Percentiles rank a stretch among this genome's conserved stretches.
These are phyloP conservation scores for Nannizzia gypsea DNA, from an alignment of 2,329 filamentous ascomycete species.

Conservation along the genomic window DNA sequence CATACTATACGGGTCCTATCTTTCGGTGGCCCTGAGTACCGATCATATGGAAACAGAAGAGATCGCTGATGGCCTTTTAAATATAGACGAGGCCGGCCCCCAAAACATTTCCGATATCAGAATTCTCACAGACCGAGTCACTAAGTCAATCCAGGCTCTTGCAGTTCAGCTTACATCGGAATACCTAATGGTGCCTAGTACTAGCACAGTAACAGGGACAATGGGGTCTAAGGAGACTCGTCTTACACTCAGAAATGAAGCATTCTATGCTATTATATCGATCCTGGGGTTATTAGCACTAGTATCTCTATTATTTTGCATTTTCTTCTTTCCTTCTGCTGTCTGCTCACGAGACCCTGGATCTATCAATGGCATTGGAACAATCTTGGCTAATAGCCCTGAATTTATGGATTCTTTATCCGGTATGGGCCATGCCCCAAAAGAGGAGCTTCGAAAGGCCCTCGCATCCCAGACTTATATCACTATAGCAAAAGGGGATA, in stretches of 20 bases:
- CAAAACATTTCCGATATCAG: not conserved
- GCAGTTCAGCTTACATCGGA: not conserved
- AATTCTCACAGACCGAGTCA: not conserved
- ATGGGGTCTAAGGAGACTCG: not conserved
- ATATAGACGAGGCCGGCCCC: not conserved
- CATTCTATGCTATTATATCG: not conserved
- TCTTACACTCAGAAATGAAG: not conserved
- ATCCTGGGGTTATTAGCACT: not conserved
- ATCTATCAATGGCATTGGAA: constrained; percentile 10
- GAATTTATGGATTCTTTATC: not conserved
- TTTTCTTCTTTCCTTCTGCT: constrained; percentile 7
- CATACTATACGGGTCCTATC: not conserved
- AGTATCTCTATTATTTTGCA: not conserved
- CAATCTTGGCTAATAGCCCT: constrained; percentile 9
- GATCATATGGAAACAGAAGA: too few relatives aligned
- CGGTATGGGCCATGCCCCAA: not conserved
- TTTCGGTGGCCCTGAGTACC: not conserved
- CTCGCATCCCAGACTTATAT: not conserved
- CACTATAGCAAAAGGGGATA: not conserved
- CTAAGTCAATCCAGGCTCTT: not conserved
- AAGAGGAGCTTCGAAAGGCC: not conserved
- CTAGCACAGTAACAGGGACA: not conserved
- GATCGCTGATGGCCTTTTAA: not conserved
- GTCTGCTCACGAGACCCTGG: constrained; percentile 11
- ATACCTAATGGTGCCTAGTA: not conserved